Percentiles rank a stretch among this genome's conserved stretches.
Conservation (phyloP, 345 rosid species). For the Iberis pinnata region DNA sequence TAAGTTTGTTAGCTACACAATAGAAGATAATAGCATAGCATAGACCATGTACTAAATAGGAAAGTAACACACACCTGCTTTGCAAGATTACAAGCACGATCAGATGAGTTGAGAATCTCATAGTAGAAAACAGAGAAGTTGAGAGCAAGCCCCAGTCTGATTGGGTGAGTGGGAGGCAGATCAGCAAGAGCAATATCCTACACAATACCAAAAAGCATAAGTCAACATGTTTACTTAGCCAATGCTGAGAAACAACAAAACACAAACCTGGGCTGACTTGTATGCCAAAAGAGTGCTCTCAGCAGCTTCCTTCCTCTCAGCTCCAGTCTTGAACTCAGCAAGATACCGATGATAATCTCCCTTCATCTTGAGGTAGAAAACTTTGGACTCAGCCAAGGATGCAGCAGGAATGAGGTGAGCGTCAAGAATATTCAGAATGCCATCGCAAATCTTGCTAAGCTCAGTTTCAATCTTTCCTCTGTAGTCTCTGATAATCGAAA, state of each 20-base stretch:
- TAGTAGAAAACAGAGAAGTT: constrained; percentile 98
- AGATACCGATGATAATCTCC: constrained; percentile 94
- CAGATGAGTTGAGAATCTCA: constrained; percentile 97
- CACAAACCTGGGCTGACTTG: constrained; percentile 84
- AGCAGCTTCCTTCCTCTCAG: constrained; percentile 96
- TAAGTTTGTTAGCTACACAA: no score
- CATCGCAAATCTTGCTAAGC: constrained; percentile 85
- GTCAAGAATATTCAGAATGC: constrained; percentile 78
- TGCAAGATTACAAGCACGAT: constrained; percentile 92
- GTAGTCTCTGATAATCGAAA: constrained; percentile 67
- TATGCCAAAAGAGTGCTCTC: constrained; percentile 93
- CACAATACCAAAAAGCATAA: constrained; percentile 10
- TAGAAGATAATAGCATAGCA: not conserved
- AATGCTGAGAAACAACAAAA: not conserved
- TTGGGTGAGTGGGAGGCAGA: constrained; percentile 90
- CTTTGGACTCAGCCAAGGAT: constrained; percentile 83
- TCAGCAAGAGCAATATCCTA: constrained; percentile 94
- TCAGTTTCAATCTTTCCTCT: constrained; percentile 83
- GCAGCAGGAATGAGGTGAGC: constrained; percentile 83
- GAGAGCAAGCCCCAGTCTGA: constrained; percentile 28
- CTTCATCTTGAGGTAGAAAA: constrained; percentile 94
- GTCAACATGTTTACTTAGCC: not conserved
- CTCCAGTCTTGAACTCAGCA: constrained; percentile 88
- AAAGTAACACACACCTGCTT: constrained; percentile 53
- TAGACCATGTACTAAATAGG: not conserved